These are phyloP conservation scores for Aspergillus brunneoviolaceus DNA, from an alignment of 2,329 filamentous ascomycete species.

Conservation along the genomic window DNA sequence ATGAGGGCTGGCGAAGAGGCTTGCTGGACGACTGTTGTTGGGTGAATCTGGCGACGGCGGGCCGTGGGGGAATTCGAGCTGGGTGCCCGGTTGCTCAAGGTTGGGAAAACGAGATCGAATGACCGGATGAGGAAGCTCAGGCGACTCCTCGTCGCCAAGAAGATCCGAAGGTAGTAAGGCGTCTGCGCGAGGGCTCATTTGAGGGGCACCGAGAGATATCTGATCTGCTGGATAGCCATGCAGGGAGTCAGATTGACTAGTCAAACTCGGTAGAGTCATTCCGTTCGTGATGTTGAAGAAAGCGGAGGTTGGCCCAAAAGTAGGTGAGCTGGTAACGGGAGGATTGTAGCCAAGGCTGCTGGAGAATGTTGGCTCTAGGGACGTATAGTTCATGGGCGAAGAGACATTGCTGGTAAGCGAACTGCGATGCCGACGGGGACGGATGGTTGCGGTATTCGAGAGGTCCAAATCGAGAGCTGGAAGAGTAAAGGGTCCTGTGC, in stretches of 20 bases:
- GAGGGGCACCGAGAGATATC: conserved; percentile 55
- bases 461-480: conserved; percentile 45
- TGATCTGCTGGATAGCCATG: conserved; percentile 52
- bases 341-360: conserved; percentile 49
- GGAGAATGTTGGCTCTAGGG: conserved; percentile 42
- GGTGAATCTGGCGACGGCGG: conserved; percentile 46
- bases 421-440: conserved; percentile 47
- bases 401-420: conserved; percentile 50
- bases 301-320: conserved; percentile 50
- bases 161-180: conserved; percentile 62
- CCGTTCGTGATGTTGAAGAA: conserved; percentile 65
- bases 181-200: conserved; percentile 64
- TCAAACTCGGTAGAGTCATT: conserved; percentile 54
- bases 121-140: conserved; percentile 34
- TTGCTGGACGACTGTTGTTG: conserved; percentile 44
- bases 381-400: conserved; percentile 44
- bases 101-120: conserved; percentile 31
- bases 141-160: conserved; percentile 55
- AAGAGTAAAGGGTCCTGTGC: conserved; percentile 42
- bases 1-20: conserved; percentile 49
- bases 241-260: conserved; percentile 39
- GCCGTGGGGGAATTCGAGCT: conserved; percentile 37
- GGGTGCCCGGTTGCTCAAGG: conserved; percentile 29
- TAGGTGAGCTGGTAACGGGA: conserved; percentile 52
- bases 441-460: conserved; percentile 40